Base-by-base conservation (phyloP, 768 basidiomycete species). In the Tricholoma saponaceum region DNA sequence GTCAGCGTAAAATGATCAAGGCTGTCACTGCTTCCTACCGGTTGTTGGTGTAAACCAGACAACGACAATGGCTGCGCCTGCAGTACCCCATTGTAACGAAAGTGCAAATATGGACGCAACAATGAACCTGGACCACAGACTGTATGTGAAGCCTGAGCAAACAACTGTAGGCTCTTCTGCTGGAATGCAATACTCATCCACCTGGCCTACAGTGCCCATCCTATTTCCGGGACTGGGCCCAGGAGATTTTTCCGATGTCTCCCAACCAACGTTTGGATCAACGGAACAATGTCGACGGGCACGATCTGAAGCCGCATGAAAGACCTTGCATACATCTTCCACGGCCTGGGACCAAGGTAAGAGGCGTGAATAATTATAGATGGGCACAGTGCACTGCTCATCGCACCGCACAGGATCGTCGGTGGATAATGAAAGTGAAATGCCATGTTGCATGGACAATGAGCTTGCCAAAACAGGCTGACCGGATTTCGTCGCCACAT, bases 361-460 rank as follows among this genome's bases (percentile, higher is more conserved):
- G 33, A 70, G 64, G 14, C 69, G 68, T 0, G 72, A 64, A 33
- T 73, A 73, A 55, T 71, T 71, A 55, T 64, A 72, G 16, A 71
- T 66, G 3, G 71, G 70, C 5, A 67, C 58, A 0, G 66, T 64
- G 49, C 63, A 64, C 14, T 57, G 49, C 50, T 68, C 64, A 44
- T 71, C 70, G 22, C 43, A 3, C 23, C 61, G 62, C 9, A 67
- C 39, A 0, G 58, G 46, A 35, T 66, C 64, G 4, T 51, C 3
- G 16, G 43, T 39, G 18, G 47, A 60, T 2, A 56, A 64, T 67
- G 35, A 35, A 3, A 69, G 58, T 28, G 59, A 59, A 22, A 70
- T 66, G 12, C 65, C 69, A 12, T 57, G 60, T 18, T 56, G 33
- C 5, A 25, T 55, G 2, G 69, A 64, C 9, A 63, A 28, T 7